Conservation (phyloP, 2,329 filamentous ascomycete species). For the Nectriaceae sp. region DNA sequence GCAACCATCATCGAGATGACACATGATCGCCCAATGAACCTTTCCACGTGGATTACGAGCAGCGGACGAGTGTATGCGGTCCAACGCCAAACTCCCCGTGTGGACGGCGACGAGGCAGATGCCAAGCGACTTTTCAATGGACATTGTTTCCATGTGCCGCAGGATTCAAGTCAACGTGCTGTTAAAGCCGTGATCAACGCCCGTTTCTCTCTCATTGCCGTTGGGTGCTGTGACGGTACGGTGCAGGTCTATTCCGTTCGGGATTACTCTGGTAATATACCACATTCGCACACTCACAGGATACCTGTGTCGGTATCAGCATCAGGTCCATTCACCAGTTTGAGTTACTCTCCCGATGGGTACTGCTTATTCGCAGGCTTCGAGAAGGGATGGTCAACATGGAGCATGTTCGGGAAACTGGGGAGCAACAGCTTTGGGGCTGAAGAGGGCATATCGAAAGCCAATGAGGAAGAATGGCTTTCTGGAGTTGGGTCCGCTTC, state of each 20-base stretch:
- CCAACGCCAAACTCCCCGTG: slow-evolving; percentile 61
- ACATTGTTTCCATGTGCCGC: slow-evolving; percentile 83
- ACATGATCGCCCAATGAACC: slow-evolving; percentile 93
- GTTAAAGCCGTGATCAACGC: slow-evolving; percentile 85
- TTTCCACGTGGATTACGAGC: slow-evolving; percentile 87
- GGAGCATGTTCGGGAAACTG: slow-evolving; percentile 95
- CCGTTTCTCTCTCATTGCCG: slow-evolving; percentile 87
- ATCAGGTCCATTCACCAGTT: slow-evolving; percentile 70
- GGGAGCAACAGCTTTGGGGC: slow-evolving; percentile 81
- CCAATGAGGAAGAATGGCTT: slow-evolving; percentile 83
- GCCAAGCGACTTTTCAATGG: slow-evolving; percentile 78
- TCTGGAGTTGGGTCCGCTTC: slow-evolving; percentile 73
- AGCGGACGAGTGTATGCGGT: slow-evolving; percentile 91
- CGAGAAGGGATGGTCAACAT: slow-evolving; percentile 89
- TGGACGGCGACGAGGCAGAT: slow-evolving; percentile 47
- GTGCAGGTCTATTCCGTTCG: slow-evolving; percentile 89
- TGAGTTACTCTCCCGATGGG: slow-evolving; percentile 91
- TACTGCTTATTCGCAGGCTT: slow-evolving; percentile 96
- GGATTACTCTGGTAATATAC: slow-evolving; percentile 92
- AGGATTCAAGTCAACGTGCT: slow-evolving; percentile 60
- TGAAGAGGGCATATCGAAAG: slow-evolving; percentile 62
- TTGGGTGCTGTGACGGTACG: slow-evolving; percentile 77
- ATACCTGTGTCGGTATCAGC: slow-evolving; percentile 67
- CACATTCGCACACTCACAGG: slow-evolving; percentile 76
- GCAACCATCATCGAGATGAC: slow-evolving; percentile 80